Conservation (phyloP, 108 stramenopile genomes). For the Pseudonitzschia multistriata region DNA sequence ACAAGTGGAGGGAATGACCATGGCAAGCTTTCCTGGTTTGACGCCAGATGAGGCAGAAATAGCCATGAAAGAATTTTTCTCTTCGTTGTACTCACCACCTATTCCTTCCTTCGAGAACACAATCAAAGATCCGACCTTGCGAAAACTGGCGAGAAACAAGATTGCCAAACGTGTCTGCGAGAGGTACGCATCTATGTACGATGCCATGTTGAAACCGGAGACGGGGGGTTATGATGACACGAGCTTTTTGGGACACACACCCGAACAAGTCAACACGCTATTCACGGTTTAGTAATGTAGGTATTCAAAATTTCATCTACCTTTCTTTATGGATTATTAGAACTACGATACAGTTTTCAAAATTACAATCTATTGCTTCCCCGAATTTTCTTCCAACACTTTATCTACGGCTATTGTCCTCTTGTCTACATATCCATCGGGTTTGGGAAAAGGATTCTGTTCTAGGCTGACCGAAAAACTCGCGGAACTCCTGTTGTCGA, state of each 20-base stretch:
- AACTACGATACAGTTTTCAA: not conserved
- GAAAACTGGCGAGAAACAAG: conserved; percentile 64
- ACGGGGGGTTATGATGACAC: conserved; percentile 76
- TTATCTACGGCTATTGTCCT: conserved; percentile 27
- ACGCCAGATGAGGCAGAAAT: conserved; percentile 51
- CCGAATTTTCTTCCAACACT: conserved; percentile 17
- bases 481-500: conserved; percentile 51
- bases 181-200: conserved; percentile 56
- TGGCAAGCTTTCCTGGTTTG: conserved; percentile 79
- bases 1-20: conserved; percentile 64
- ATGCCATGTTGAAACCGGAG: conserved; percentile 41
- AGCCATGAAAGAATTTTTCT: conserved; percentile 77
- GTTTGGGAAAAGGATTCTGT: conserved; percentile 87
- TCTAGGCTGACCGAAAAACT: conserved; percentile 78
- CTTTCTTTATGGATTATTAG: not conserved
- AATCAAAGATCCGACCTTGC: conserved; percentile 75
- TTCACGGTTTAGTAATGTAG: conserved; percentile 35
- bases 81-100: conserved; percentile 76
- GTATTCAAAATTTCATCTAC: not conserved
- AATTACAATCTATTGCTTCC: not conserved
- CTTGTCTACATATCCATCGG: conserved; percentile 37
- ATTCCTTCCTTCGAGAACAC: conserved; percentile 74
- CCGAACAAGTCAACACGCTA: conserved; percentile 74
- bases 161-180: conserved; percentile 61
- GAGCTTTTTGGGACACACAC: conserved; percentile 68